A percentile compares a stretch with the other conserved stretches of the same genome.
Evolutionary conservation across 805 yeast genomes (phyloP).

Genomic region (Clavispora fructus): DNA sequence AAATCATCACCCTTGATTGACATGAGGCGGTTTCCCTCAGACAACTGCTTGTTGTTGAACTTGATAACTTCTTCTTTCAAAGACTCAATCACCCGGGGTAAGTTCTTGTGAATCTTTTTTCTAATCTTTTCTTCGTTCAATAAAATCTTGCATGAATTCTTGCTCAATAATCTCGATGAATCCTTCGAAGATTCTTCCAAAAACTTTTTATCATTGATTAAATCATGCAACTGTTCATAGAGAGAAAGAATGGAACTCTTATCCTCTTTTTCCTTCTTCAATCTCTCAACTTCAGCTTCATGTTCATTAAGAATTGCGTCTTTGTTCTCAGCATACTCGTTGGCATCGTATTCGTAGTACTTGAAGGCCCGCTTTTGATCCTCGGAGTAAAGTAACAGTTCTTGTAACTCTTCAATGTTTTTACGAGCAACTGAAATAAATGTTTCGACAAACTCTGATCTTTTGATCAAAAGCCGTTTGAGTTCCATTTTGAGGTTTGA

Average conservation of each 20-base stretch:
- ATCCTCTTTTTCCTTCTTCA: constrained; percentile 46
- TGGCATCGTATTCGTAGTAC: constrained; percentile 27
- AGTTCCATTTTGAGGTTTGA: constrained; percentile 51
- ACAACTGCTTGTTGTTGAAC: constrained; percentile 38
- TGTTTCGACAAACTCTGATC: constrained; percentile 59
- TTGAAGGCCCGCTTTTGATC: constrained; percentile 46
- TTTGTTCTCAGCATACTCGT: constrained; percentile 40
- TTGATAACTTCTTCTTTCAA: constrained; percentile 43
- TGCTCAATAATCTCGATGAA: constrained; percentile 69
- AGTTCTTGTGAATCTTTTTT: constrained; percentile 56
- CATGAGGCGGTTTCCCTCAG: constrained; percentile 18
- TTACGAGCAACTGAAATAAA: constrained; percentile 60
- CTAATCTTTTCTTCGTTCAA: constrained; percentile 76
- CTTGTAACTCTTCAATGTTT: constrained; percentile 61
- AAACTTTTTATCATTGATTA: constrained; percentile 55
- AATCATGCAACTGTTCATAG: constrained; percentile 50
- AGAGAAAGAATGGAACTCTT: constrained; percentile 52
- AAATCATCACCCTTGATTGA: constrained; percentile 47
- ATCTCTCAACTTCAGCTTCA: constrained; percentile 52
- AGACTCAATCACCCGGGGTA: constrained; percentile 58
- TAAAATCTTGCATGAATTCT: constrained; percentile 73
- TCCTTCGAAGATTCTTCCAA: constrained; percentile 71
- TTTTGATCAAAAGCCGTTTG: constrained; percentile 50
- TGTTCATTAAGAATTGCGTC: constrained; percentile 61
- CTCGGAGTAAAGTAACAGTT: constrained; percentile 50